Percentiles rank a stretch among this genome's conserved stretches.
These are phyloP conservation scores for Botrytis porri DNA, from an alignment of 2,329 filamentous ascomycete species.

Conservation along the genomic window DNA sequence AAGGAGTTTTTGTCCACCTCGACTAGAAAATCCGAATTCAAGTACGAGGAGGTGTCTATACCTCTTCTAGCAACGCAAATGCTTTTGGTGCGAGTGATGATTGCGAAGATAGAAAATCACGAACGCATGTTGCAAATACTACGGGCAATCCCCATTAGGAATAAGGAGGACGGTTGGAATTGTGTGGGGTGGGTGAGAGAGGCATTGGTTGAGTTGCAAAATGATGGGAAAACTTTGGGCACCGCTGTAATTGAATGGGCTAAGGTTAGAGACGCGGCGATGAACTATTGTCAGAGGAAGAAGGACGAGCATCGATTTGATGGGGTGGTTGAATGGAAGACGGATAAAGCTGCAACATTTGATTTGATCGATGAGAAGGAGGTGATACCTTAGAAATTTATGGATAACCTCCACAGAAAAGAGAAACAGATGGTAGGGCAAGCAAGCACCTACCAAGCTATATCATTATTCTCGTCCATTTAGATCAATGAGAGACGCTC, in stretches of 20 bases:
- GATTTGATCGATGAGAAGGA: slow-evolving; percentile 20
- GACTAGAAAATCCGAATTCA: background rate
- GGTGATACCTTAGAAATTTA: slow-evolving; percentile 1
- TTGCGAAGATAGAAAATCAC: background rate
- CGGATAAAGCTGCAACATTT: slow-evolving; percentile 19
- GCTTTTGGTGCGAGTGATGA: background rate
- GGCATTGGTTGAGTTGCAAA: slow-evolving; percentile 38
- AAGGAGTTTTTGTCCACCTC: background rate
- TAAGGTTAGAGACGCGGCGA: slow-evolving; percentile 39
- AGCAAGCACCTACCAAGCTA: background rate
- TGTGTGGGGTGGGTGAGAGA: slow-evolving; percentile 39
- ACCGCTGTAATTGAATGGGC: slow-evolving; percentile 41
- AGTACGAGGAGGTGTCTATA: background rate
- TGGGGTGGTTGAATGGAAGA: slow-evolving; percentile 21
- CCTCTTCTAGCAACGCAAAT: background rate
- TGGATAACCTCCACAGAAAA: background rate
- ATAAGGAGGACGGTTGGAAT: background rate
- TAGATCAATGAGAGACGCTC: background rate
- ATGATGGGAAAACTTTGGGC: slow-evolving; percentile 41
- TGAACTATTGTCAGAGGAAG: slow-evolving; percentile 41
- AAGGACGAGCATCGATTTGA: slow-evolving; percentile 28
- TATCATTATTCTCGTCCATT: background rate
- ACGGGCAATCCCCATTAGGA: rapidly evolving
- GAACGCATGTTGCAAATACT: background rate
- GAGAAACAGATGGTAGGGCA: background rate